phyloP scores from a whole-genome alignment of 148 eudicot species.

The Chenopodium suecicum region DNA sequence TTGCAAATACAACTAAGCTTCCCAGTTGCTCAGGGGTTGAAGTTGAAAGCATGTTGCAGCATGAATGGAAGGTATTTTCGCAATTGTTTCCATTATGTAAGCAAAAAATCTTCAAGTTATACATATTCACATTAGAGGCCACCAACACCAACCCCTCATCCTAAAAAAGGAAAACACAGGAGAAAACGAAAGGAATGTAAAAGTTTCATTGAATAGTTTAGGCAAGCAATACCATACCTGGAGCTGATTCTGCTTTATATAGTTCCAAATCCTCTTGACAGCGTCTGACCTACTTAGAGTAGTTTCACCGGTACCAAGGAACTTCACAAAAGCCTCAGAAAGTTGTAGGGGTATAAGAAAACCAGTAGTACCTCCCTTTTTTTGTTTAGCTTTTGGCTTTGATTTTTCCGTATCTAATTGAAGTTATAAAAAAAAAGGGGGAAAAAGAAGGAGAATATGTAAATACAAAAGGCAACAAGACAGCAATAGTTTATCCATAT shows the following conservation, averaged over 20 bases:
- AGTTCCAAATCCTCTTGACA: conserved; percentile 59
- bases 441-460: neutral
- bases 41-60: neutral
- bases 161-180: neutral
- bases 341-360: conserved; percentile 45
- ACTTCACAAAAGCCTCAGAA: conserved; percentile 51
- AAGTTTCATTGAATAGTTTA: neutral
- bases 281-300: conserved; percentile 43
- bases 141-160: neutral
- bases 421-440: neutral
- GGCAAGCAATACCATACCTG: conserved; percentile 39
- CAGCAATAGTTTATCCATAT: neutral
- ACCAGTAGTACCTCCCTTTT: conserved; percentile 39
- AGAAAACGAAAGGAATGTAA: neutral
- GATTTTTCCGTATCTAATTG: conserved; percentile 33
- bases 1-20: neutral
- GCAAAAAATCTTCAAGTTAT: neutral
- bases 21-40: neutral
- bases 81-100: neutral
- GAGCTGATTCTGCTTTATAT: conserved; percentile 51
- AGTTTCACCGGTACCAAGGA: conserved; percentile 60
- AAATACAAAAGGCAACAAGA: neutral
- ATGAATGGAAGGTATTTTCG: neutral
- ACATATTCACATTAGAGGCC: neutral
- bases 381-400: conserved; percentile 39